Evolutionary conservation across 768 basidiomycete genomes (phyloP).

Genomic region (Exsudoporus frostii): DNA sequence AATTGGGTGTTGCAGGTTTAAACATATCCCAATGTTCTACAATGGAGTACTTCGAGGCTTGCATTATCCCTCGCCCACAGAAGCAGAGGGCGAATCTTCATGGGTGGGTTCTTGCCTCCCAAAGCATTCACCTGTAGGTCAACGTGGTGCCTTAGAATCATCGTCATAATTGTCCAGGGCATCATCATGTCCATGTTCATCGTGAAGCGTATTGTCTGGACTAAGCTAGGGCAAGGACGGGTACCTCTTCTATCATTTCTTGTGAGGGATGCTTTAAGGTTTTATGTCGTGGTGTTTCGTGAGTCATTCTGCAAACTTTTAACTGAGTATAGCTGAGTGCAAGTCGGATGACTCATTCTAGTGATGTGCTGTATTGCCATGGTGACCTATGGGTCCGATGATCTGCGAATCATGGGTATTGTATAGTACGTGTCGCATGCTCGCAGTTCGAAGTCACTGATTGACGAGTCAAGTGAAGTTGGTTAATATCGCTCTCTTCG

Average conservation of each 20-base stretch:
- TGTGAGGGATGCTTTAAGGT: conserved; percentile 45
- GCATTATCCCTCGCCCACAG: conserved; percentile 22
- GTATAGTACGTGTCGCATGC: conserved; percentile 3
- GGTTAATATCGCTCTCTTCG: conserved; percentile 15
- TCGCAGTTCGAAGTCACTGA: not conserved
- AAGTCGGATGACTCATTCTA: not conserved
- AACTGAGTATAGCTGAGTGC: not conserved
- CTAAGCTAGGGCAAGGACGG: conserved; percentile 40
- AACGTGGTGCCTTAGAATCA: conserved; percentile 2
- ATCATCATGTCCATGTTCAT: conserved; percentile 39
- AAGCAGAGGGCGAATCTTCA: not conserved
- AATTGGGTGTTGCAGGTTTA: conserved; percentile 13
- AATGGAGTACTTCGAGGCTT: conserved; percentile 9
- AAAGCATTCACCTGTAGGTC: not conserved
- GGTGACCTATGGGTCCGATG: not conserved
- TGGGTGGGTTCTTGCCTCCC: conserved; percentile 18
- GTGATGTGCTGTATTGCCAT: conserved; percentile 1
- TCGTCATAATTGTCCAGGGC: conserved; percentile 33
- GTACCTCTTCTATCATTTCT: conserved; percentile 40
- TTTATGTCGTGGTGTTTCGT: conserved; percentile 42
- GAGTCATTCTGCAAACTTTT: not conserved
- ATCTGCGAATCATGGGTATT: not conserved
- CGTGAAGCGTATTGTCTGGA: conserved; percentile 34
- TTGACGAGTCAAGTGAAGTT: conserved; percentile 10
- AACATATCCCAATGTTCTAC: conserved; percentile 20